Conservation (phyloP, 768 basidiomycete genomes). For the Cyclocybe cylindracea region DNA sequence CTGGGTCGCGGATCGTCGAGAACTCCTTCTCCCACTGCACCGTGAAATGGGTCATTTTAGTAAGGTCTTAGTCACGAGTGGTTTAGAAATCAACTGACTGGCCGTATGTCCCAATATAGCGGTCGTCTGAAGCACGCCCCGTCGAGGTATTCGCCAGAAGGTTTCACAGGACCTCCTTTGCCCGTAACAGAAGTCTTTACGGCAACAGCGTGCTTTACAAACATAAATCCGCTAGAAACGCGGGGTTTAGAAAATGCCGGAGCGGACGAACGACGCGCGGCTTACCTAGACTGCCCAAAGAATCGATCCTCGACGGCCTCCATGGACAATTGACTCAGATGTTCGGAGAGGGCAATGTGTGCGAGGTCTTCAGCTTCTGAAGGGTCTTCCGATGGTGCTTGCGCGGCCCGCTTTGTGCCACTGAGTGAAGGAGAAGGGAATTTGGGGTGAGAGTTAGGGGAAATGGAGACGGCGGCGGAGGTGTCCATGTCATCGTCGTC, state of each 20-base stretch:
- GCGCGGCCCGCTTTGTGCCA: background rate
- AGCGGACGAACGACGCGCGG: background rate
- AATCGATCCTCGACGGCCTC: slow-evolving; percentile 34
- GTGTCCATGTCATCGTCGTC: slow-evolving; percentile 2
- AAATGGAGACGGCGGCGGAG: background rate
- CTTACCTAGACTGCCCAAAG: slow-evolving; percentile 41
- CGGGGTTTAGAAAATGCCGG: background rate
- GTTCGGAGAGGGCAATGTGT: slow-evolving; percentile 32
- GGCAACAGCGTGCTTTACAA: slow-evolving; percentile 40
- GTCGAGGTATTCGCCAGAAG: slow-evolving; percentile 20
- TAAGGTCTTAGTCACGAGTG: background rate
- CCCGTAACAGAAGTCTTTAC: slow-evolving; percentile 28
- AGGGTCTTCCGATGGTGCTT: slow-evolving; percentile 8
- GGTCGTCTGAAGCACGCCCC: slow-evolving; percentile 22
- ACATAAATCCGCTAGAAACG: slow-evolving; percentile 40
- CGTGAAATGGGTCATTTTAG: slow-evolving; percentile 1
- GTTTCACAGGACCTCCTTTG: slow-evolving; percentile 22
- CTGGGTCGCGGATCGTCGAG: slow-evolving; percentile 20
- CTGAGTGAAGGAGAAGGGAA: slow-evolving; percentile 14
- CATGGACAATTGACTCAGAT: slow-evolving; percentile 30
- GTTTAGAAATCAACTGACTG: slow-evolving; percentile 19
- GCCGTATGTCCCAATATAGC: slow-evolving; percentile 29
- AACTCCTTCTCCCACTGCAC: slow-evolving; percentile 38
- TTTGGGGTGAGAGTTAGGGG: slow-evolving; percentile 8
- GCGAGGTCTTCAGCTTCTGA: slow-evolving; percentile 32